Conservation (phyloP, 495 filamentous ascomycete genomes). For the Trichoderma gamsii region DNA sequence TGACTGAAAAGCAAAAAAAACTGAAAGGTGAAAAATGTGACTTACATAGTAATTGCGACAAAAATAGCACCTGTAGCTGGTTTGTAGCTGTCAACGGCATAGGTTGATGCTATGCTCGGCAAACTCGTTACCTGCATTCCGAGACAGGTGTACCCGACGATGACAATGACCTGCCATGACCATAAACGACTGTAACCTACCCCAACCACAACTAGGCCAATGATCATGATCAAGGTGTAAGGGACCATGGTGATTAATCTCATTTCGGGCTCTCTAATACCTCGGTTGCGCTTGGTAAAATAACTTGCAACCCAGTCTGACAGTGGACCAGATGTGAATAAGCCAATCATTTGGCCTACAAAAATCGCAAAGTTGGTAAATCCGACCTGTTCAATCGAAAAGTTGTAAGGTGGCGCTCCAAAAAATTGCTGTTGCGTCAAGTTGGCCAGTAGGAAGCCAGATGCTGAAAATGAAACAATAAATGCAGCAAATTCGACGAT, state of each 20-base stretch:
- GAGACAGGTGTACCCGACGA: constrained; percentile 47
- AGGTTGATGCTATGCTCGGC: constrained; percentile 46
- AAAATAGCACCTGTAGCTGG: constrained; percentile 49
- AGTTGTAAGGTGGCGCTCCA: constrained; percentile 55
- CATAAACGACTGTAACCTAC: constrained; percentile 54
- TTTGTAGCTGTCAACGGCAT: constrained; percentile 54
- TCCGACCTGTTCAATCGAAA: constrained; percentile 34
- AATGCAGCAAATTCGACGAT: constrained; percentile 60
- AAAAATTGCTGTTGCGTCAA: constrained; percentile 57
- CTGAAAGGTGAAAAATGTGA: not conserved
- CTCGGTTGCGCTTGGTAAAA: constrained; percentile 47
- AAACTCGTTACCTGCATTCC: constrained; percentile 52
- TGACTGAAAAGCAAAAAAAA: not conserved
- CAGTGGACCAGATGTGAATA: constrained; percentile 50
- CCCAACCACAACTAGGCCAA: constrained; percentile 55
- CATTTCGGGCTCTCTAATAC: constrained; percentile 61
- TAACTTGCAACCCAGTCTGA: constrained; percentile 51
- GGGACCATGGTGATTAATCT: constrained; percentile 53
- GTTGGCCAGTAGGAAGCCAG: constrained; percentile 54
- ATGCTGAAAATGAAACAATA: constrained; percentile 57
- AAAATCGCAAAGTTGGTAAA: constrained; percentile 45
- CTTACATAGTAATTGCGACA: constrained; percentile 42
- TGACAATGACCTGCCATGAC: constrained; percentile 49
- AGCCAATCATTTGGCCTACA: constrained; percentile 48
- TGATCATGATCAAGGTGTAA: constrained; percentile 52